Base-by-base conservation (phyloP, 257 asterid genomes). In the Penstemon newberryi region DNA sequence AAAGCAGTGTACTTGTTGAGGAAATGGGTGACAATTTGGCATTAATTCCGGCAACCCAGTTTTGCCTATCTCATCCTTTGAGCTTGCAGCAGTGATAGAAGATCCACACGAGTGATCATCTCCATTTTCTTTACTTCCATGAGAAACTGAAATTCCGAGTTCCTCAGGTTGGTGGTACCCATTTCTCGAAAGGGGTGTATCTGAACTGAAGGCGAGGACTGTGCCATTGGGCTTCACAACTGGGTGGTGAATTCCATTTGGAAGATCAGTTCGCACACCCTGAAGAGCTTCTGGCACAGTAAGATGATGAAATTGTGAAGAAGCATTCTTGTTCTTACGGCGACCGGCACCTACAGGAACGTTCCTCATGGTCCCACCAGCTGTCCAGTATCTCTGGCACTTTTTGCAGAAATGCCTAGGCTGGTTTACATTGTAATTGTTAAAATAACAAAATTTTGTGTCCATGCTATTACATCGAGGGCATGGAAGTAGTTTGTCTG, bases 401-500 rank as follows among this genome's bases (percentile, higher is more conserved):
- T 78, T 81, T 76, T 71, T 81, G 75, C 86, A 81, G 79, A 78
- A 78, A 70, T 81, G 81, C 11, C 86, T 51, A 4, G 83, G 86
- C 55, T 81, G 86, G 64, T 73, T 78, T 56, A 78, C 83, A 4
- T 81, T 81, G 81, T 81, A 81, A 41, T 81, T 81, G 70, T 81
- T 81, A 53, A 75, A 81, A 63, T 81, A 81, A 66, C 86, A 81
- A 62, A 81, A 81, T 58, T 81, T 81, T 0, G 86, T 81, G 8
- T 78, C 86, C 81, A 75, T 81, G 56, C 86, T 81, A 15, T 75
- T 81, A 69, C 86, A 81, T 47, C 86, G 86, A 44, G 86, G 86
- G 73, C 86, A 81, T 4, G 83, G 83, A 13, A 81, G 13, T 40
- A 81, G 65, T 71, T 75, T 81, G 71, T 81, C 86, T 0, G 86